These are phyloP conservation scores for Baudoinia panamericana DNA, from an alignment of 495 filamentous ascomycete genomes.

Conservation along the genomic window DNA sequence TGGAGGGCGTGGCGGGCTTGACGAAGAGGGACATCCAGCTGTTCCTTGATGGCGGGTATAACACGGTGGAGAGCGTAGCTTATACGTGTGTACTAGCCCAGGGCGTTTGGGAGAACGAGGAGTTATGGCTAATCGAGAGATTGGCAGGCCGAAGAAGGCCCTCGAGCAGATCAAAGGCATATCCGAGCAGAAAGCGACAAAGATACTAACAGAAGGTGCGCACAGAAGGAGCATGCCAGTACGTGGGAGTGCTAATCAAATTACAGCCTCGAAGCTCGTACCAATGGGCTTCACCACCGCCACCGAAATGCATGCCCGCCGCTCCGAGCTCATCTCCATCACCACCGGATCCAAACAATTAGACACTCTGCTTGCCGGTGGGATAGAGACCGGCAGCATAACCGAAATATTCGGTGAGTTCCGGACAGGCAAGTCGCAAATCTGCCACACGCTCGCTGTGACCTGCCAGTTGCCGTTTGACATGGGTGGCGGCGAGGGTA, in stretches of 20 bases:
- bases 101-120: conserved; percentile 1
- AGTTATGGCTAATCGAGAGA: conserved; percentile 4
- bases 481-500: conserved; percentile 96
- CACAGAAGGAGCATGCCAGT: too few species aligned
- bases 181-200: conserved; percentile 87
- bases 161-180: conserved; percentile 95
- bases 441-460: conserved; percentile 96
- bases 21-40: conserved; percentile 91
- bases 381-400: conserved; percentile 90
- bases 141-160: conserved; percentile 59
- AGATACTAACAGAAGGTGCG: conserved; percentile 81
- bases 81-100: conserved; percentile 62
- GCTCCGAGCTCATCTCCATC: conserved; percentile 92
- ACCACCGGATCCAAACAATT: conserved; percentile 95
- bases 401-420: conserved; percentile 99
- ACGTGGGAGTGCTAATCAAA: background rate
- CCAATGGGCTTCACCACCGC: conserved; percentile 98
- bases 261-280: conserved; percentile 76
- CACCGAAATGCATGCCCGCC: conserved; percentile 96
- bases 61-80: conserved; percentile 88
- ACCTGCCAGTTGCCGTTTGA: conserved; percentile 96
- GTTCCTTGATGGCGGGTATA: conserved; percentile 78
- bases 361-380: conserved; percentile 87
- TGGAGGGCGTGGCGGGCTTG: conserved; percentile 81
- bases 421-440: conserved; percentile 92